Conservation (phyloP, 2,329 filamentous ascomycete genomes). For the Cercospora zeina region DNA sequence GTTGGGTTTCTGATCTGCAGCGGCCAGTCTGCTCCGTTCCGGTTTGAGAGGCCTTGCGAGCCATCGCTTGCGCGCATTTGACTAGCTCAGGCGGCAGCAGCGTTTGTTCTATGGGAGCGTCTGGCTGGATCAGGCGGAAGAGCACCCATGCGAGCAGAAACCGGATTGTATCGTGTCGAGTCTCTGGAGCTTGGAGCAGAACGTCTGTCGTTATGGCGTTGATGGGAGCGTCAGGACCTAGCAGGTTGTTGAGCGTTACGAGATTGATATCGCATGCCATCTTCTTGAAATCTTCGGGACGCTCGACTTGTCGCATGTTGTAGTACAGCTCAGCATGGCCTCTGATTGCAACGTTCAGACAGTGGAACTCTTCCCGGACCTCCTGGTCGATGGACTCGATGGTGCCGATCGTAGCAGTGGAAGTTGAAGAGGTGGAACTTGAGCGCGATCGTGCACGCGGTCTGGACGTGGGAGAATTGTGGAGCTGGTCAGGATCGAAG, state of each 20-base stretch:
- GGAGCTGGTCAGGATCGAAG: constrained; percentile 2
- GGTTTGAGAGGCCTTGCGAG: neutral
- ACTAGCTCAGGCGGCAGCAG: constrained; percentile 24
- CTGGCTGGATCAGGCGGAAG: constrained; percentile 18
- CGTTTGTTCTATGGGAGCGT: constrained; percentile 18
- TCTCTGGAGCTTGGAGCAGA: constrained; percentile 19
- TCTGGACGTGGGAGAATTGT: neutral
- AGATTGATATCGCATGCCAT: constrained; percentile 14
- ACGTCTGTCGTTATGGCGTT: constrained; percentile 15
- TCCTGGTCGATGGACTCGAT: constrained; percentile 16
- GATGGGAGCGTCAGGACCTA: constrained; percentile 14
- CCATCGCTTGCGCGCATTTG: constrained; percentile 23
- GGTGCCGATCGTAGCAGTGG: constrained; percentile 14
- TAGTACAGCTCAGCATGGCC: constrained; percentile 18
- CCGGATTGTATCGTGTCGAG: constrained; percentile 20
- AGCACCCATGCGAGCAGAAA: constrained; percentile 26
- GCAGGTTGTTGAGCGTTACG: constrained; percentile 13
- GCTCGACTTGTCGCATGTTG: neutral
- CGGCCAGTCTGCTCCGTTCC: neutral
- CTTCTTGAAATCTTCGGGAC: neutral
- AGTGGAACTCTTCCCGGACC: constrained; percentile 13
- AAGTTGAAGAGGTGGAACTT: constrained; percentile 10
- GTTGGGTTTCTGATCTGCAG: neutral
- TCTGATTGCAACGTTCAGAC: constrained; percentile 18
- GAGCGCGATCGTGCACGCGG: neutral